phyloP scores from a whole-genome alignment of 1,284 basidiomycete genomes.

The Microbotryum lychnidis-dioicae region DNA sequence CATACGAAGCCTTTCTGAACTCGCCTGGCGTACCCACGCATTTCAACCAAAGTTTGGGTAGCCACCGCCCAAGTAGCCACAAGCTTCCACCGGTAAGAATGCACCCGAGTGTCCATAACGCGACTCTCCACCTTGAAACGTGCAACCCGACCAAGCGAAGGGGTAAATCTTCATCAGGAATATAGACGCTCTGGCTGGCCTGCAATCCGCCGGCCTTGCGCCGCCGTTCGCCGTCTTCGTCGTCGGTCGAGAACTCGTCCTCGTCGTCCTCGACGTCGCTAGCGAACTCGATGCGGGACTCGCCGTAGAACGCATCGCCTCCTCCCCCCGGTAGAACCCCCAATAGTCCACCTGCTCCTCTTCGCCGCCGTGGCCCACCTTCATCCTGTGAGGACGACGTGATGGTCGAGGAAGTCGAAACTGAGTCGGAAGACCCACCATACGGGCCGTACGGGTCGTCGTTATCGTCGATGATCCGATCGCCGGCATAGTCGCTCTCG shows the following conservation, averaged over 20 bases:
- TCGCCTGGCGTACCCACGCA: slow-evolving; percentile 77
- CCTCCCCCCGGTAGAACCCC: slow-evolving; percentile 28
- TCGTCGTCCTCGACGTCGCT: slow-evolving; percentile 43
- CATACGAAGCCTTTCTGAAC: slow-evolving; percentile 65
- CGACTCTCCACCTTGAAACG: slow-evolving; percentile 54
- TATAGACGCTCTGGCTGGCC: slow-evolving; percentile 67
- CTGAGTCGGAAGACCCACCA: slow-evolving; percentile 26
- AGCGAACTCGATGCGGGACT: slow-evolving; percentile 62
- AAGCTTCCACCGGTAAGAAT: slow-evolving; percentile 65
- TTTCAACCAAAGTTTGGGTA: slow-evolving; percentile 78
- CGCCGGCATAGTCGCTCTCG: slow-evolving; percentile 10
- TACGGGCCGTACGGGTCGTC: slow-evolving; percentile 35
- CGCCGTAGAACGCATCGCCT: slow-evolving; percentile 66
- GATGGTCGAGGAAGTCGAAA: slow-evolving; percentile 25
- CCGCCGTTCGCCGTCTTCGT: slow-evolving; percentile 26
- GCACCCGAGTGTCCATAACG: slow-evolving; percentile 66
- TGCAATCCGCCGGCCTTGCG: slow-evolving; percentile 12
- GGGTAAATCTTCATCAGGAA: slow-evolving; percentile 83
- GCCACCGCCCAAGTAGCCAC: slow-evolving; percentile 83
- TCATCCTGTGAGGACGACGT: slow-evolving; percentile 19
- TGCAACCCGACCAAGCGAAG: slow-evolving; percentile 88
- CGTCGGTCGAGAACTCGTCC: slow-evolving; percentile 25
- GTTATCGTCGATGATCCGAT: slow-evolving; percentile 30
- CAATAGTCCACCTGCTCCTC: slow-evolving; percentile 16
- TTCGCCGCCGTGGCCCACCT: slow-evolving; percentile 18